Percentiles rank a stretch among this genome's conserved stretches.
phyloP scores from a whole-genome alignment of 257 asterid genomes.

The Solanum sitiens region DNA sequence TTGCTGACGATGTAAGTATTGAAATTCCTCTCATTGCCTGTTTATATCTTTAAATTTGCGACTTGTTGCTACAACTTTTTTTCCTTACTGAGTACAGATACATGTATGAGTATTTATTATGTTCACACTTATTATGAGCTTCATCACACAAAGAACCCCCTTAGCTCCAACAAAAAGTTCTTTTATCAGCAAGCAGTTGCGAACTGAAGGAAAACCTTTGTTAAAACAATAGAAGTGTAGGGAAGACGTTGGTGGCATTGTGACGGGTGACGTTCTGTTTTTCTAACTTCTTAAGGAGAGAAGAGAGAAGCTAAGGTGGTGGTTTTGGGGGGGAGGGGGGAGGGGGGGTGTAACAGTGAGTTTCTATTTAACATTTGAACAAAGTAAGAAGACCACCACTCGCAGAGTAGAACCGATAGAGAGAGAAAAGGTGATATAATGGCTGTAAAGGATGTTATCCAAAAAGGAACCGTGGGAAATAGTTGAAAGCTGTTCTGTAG shows the following conservation, averaged over 20 bases:
- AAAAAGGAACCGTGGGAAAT: background rate
- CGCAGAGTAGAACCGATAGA: background rate
- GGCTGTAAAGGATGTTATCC: background rate
- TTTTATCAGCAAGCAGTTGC: background rate
- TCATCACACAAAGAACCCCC: background rate
- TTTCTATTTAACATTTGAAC: background rate
- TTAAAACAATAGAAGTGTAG: background rate
- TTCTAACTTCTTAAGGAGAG: background rate
- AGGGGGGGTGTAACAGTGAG: background rate
- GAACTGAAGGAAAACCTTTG: background rate
- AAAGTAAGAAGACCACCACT: background rate
- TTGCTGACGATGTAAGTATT: constrained; percentile 90
- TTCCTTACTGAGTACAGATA: background rate
- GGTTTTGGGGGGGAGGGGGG: background rate
- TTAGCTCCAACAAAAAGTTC: background rate
- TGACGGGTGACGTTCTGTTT: background rate
- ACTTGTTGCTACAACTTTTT: background rate
- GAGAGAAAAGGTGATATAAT: background rate
- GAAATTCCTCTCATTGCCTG: background rate
- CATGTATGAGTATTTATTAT: background rate
- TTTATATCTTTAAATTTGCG: background rate
- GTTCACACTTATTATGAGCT: background rate
- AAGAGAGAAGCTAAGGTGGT: background rate
- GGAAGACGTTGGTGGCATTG: background rate
- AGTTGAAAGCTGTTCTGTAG: background rate